Conservation (phyloP, 495 filamentous ascomycete species). For the Cercophora newfieldiana region DNA sequence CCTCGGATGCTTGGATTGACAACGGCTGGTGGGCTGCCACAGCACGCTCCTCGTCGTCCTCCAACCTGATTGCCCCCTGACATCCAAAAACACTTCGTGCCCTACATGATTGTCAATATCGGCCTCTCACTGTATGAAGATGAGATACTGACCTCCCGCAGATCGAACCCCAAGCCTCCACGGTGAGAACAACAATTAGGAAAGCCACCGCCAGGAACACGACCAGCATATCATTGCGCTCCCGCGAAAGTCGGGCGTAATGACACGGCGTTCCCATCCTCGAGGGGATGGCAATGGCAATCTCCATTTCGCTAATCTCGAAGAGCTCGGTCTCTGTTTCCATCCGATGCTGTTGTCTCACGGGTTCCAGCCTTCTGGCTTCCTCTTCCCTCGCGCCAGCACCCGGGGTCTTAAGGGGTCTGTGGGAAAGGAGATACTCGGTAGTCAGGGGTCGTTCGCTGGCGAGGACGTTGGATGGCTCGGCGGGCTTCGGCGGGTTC, state of each 20-base stretch:
- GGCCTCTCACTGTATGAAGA: background rate
- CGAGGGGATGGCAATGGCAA: conserved; percentile 10
- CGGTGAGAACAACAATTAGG: conserved; percentile 33
- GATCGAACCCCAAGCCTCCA: conserved; percentile 40
- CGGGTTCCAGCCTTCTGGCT: background rate
- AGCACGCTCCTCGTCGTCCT: conserved; percentile 9
- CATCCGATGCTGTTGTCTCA: background rate
- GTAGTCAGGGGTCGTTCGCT: conserved; percentile 20
- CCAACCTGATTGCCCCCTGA: conserved; percentile 29
- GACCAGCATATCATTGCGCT: conserved; percentile 44
- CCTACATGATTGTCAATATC: conserved; percentile 5
- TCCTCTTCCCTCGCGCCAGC: background rate
- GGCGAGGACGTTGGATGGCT: conserved; percentile 17
- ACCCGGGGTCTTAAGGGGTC: background rate
- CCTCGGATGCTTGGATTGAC: conserved; percentile 7
- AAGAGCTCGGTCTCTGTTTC: conserved; percentile 11
- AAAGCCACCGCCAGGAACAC: conserved; percentile 37
- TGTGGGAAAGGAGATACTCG: conserved; percentile 21
- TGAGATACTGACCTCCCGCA: conserved; percentile 33
- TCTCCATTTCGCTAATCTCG: conserved; percentile 21
- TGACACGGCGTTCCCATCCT: conserved; percentile 17
- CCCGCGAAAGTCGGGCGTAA: conserved; percentile 18
- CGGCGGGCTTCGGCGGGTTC: conserved; percentile 15
- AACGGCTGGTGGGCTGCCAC: background rate
- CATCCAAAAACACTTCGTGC: background rate